These are phyloP conservation scores for Pontederia crassipes DNA, from an alignment of 176 grass and related monocot genomes.

Conservation along the genomic window DNA sequence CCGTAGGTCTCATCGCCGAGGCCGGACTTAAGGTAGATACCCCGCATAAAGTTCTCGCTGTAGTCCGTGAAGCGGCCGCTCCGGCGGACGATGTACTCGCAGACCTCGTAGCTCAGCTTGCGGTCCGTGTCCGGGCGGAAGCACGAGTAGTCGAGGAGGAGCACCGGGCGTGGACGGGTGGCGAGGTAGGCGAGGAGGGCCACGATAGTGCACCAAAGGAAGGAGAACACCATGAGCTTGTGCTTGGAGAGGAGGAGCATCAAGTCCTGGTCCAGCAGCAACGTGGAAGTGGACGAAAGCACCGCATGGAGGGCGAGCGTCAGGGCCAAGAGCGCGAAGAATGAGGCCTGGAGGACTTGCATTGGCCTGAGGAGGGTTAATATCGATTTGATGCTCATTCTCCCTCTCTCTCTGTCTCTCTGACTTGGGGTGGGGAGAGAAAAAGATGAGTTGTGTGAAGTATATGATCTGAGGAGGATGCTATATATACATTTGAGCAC, in stretches of 20 bases:
- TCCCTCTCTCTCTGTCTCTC: background rate
- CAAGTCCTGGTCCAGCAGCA: background rate
- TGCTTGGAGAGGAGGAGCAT: background rate
- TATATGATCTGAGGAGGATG: too few relatives aligned
- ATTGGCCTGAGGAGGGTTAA: background rate
- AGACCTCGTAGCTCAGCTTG: constrained; percentile 18
- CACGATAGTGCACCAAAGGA: constrained; percentile 13
- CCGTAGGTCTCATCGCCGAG: constrained; percentile 40
- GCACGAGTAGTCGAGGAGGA: constrained; percentile 14
- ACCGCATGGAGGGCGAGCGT: background rate
- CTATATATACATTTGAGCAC: too few relatives aligned
- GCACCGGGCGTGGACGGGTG: constrained; percentile 11
- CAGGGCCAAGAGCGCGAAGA: background rate
- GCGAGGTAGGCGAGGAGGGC: constrained; percentile 1
- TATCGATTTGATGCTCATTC: background rate
- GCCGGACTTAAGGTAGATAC: constrained; percentile 32
- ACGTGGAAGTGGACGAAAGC: background rate
- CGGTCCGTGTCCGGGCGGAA: constrained; percentile 19
- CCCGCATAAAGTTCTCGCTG: constrained; percentile 26
- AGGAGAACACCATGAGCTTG: background rate
- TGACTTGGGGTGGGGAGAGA: too few relatives aligned
- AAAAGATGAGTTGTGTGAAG: too few relatives aligned
- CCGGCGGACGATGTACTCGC: constrained; percentile 26
- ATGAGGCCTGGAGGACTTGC: background rate
- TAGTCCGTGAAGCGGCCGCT: constrained; percentile 10